These are phyloP conservation scores for Salix purpurea DNA, from an alignment of 345 rosid genomes.

Conservation along the genomic window DNA sequence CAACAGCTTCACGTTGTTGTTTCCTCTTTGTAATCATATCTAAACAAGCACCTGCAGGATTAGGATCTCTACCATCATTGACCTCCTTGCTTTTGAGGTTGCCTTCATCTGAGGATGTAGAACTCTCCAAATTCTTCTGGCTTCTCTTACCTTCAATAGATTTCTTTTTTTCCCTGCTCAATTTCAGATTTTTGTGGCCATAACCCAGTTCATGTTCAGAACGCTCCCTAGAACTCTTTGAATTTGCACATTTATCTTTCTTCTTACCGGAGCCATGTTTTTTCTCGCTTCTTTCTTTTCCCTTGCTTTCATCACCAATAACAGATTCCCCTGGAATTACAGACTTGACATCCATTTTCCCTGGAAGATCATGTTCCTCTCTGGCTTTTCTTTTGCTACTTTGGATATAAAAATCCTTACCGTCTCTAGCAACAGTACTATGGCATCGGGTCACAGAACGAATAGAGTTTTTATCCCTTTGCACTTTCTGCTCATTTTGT, in stretches of 20 bases:
- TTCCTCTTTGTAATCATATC: slow-evolving; percentile 60
- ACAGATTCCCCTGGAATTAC: slow-evolving; percentile 14
- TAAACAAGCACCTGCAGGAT: slow-evolving; percentile 31
- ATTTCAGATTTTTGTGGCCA: slow-evolving; percentile 12
- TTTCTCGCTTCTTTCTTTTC: slow-evolving; percentile 27
- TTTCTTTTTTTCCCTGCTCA: slow-evolving; percentile 33
- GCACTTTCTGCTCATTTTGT: slow-evolving; percentile 27
- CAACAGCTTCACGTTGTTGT: slow-evolving; percentile 80
- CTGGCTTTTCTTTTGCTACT: slow-evolving; percentile 31
- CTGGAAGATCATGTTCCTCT: slow-evolving; percentile 18
- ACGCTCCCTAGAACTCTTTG: slow-evolving; percentile 6
- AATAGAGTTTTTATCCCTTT: slow-evolving; percentile 20
- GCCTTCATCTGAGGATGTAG: slow-evolving; percentile 26
- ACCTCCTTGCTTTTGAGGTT: slow-evolving; percentile 25
- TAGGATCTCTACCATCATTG: slow-evolving; percentile 28
- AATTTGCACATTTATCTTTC: slow-evolving; percentile 16
- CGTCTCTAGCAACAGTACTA: slow-evolving; percentile 22
- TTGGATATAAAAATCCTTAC: slow-evolving; percentile 16
- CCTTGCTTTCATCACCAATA: slow-evolving; percentile 20
- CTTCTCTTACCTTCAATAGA: slow-evolving; percentile 28
- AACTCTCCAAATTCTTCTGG: slow-evolving; percentile 29
- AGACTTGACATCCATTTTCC: slow-evolving; percentile 23
- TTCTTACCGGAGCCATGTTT: slow-evolving; percentile 15
- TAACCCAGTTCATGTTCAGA: slow-evolving; percentile 24
- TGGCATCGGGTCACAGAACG: slow-evolving; percentile 2